Percentiles rank a stretch among this genome's conserved stretches.
These are phyloP conservation scores for Suhomyces guaymorum DNA, from an alignment of 1,139 yeast genomes.

Conservation along the genomic window DNA sequence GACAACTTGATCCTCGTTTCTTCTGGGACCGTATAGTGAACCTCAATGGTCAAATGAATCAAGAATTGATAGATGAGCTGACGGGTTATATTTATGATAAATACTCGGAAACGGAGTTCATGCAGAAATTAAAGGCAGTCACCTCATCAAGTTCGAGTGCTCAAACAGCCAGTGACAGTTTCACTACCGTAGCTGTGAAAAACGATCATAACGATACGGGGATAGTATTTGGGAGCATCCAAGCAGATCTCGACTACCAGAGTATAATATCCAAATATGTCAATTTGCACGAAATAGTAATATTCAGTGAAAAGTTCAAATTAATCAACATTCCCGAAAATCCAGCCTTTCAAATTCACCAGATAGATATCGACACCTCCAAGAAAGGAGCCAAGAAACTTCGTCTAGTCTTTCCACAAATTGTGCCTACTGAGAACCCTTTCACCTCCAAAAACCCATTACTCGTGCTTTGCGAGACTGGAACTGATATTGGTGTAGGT, in stretches of 20 bases:
- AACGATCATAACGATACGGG: constrained; percentile 25
- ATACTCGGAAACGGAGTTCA: constrained; percentile 26
- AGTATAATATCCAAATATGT: constrained; percentile 15
- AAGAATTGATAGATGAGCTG: constrained; percentile 28
- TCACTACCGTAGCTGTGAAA: constrained; percentile 16
- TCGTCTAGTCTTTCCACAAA: constrained; percentile 41
- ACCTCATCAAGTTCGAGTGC: too few species aligned
- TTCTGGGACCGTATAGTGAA: constrained; percentile 53
- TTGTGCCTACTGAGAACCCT: constrained; percentile 25
- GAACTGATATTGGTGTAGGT: constrained; percentile 66
- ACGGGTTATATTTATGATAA: constrained; percentile 37
- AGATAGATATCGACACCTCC: constrained; percentile 40
- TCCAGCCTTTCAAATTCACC: constrained; percentile 13
- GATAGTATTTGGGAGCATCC: constrained; percentile 32
- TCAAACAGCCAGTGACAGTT: too few species aligned
- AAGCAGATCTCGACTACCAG: constrained; percentile 16
- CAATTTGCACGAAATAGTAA: constrained; percentile 19
- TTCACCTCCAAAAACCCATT: constrained; percentile 17
- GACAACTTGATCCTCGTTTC: constrained; percentile 49
- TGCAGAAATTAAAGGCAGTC: neutral
- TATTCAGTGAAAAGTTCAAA: constrained; percentile 26
- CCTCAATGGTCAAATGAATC: neutral
- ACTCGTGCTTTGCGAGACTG: constrained; percentile 61
- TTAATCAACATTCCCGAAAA: constrained; percentile 24
- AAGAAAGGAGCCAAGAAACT: constrained; percentile 66